A percentile compares a stretch with the other conserved stretches of the same genome.
These are phyloP conservation scores for Testicularia cyperi DNA, from an alignment of 1,284 basidiomycete species.

Conservation along the genomic window DNA sequence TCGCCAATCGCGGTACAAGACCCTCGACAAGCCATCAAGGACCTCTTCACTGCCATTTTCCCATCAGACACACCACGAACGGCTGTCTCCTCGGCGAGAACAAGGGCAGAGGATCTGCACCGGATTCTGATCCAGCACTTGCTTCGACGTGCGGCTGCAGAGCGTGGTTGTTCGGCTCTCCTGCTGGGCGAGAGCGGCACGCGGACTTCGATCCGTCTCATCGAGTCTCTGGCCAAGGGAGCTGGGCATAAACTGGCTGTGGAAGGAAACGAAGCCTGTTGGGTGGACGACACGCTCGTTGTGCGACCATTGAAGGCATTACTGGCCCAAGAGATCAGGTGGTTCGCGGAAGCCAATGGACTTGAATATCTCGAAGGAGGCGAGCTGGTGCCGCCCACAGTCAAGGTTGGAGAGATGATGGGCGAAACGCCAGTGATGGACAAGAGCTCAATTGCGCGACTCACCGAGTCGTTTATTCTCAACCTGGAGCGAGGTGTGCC, in stretches of 20 bases:
- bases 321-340: conserved; percentile 37
- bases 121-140: conserved; percentile 31
- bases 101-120: conserved; percentile 49
- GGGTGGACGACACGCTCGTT: conserved; percentile 45
- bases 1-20: not conserved
- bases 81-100: conserved; percentile 35
- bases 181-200: conserved; percentile 44
- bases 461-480: conserved; percentile 50
- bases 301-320: conserved; percentile 39
- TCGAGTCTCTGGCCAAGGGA: conserved; percentile 49
- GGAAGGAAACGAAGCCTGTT: conserved; percentile 34
- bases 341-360: conserved; percentile 22
- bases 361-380: conserved; percentile 16
- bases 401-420: not conserved
- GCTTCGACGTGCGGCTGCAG: conserved; percentile 24
- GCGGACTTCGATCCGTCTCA: conserved; percentile 41
- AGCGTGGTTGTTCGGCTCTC: conserved; percentile 35
- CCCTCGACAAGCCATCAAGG: conserved; percentile 12
- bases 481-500: conserved; percentile 52
- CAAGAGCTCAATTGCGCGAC: conserved; percentile 44
- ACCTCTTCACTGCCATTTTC: conserved; percentile 26
- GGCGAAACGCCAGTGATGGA: conserved; percentile 17
- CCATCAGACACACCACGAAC: conserved; percentile 30
- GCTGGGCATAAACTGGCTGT: conserved; percentile 53
- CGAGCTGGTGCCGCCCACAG: conserved; percentile 12